These are phyloP conservation scores for Cladosporium sp. DNA, from an alignment of 2,329 filamentous ascomycete genomes.

Conservation along the genomic window DNA sequence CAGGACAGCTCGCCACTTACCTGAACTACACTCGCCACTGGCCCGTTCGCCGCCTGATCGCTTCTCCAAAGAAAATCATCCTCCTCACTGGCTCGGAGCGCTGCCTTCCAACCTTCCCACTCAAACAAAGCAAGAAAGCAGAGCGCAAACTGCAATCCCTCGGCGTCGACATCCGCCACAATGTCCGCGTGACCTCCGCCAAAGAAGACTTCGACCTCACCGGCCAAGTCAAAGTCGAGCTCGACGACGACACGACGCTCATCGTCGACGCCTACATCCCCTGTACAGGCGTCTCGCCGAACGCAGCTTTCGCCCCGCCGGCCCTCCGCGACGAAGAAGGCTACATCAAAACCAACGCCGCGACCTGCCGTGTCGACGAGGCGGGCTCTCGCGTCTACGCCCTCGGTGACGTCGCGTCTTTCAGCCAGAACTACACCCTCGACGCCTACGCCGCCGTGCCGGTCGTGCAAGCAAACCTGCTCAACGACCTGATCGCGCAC, in stretches of 20 bases:
- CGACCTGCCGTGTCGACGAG: slow-evolving; percentile 34
- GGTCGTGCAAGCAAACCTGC: slow-evolving; percentile 37
- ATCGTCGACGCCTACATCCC: slow-evolving; percentile 40
- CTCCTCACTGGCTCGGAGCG: slow-evolving; percentile 35
- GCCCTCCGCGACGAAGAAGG: slow-evolving; percentile 31
- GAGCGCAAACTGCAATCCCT: slow-evolving; percentile 35
- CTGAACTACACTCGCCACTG: slow-evolving; percentile 31
- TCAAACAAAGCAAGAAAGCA: slow-evolving; percentile 32
- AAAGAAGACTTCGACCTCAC: slow-evolving; percentile 28
- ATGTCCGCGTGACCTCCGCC: slow-evolving; percentile 29
- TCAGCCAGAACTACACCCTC: slow-evolving; percentile 35
- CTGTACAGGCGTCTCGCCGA: slow-evolving; percentile 37
- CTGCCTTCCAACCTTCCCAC: slow-evolving; percentile 35
- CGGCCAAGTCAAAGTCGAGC: slow-evolving; percentile 27
- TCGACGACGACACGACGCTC: slow-evolving; percentile 35
- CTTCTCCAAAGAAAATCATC: slow-evolving; percentile 32
- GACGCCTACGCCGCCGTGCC: slow-evolving; percentile 40
- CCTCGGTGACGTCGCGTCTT: slow-evolving; percentile 39
- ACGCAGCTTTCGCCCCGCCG: slow-evolving; percentile 34
- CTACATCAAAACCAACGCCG: slow-evolving; percentile 31
- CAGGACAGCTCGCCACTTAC: slow-evolving; percentile 39
- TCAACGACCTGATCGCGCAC: slow-evolving; percentile 35
- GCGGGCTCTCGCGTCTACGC: slow-evolving; percentile 37
- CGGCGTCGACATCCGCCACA: slow-evolving; percentile 36
- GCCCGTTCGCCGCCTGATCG: slow-evolving; percentile 20